These are phyloP conservation scores for Colletotrichum liaoningense DNA, from an alignment of 2,329 filamentous ascomycete genomes.

Conservation along the genomic window DNA sequence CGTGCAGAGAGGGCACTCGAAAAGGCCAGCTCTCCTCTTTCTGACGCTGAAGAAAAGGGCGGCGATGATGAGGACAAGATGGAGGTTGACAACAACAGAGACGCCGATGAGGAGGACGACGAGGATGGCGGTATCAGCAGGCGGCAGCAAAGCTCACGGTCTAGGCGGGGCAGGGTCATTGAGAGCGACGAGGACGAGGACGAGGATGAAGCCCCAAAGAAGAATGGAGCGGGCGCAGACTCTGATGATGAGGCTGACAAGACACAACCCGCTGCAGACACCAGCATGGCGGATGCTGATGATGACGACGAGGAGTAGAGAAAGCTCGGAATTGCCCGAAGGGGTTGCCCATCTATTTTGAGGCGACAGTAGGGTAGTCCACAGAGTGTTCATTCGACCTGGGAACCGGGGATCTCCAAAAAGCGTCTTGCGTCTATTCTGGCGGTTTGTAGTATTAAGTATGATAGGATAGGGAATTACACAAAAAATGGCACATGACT, in stretches of 20 bases:
- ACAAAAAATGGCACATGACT: slow-evolving; percentile 29
- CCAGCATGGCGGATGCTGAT: slow-evolving; percentile 54
- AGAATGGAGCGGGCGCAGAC: slow-evolving; percentile 34
- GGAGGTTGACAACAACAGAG: slow-evolving; percentile 60
- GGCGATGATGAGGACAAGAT: slow-evolving; percentile 55
- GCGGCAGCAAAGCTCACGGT: slow-evolving; percentile 57
- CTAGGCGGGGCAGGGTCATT: slow-evolving; percentile 62
- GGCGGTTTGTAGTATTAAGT: slow-evolving; percentile 28
- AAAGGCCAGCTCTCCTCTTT: slow-evolving; percentile 48
- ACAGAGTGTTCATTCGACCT: neutral
- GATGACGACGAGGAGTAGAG: slow-evolving; percentile 45
- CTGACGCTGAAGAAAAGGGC: slow-evolving; percentile 45
- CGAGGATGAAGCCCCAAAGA: slow-evolving; percentile 43
- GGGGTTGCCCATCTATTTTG: neutral
- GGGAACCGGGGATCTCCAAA: slow-evolving; percentile 9
- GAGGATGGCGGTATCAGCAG: slow-evolving; percentile 64
- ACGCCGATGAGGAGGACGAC: slow-evolving; percentile 56
- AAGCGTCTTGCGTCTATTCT: slow-evolving; percentile 30
- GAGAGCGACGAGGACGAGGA: slow-evolving; percentile 67
- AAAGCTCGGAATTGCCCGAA: neutral
- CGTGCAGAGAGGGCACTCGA: slow-evolving; percentile 56
- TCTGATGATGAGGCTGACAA: slow-evolving; percentile 42
- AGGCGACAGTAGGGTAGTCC: slow-evolving; percentile 7
- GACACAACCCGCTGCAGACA: slow-evolving; percentile 44
- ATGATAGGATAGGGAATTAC: slow-evolving; percentile 24